Percentiles rank a stretch among this genome's conserved stretches.
These are phyloP conservation scores for Lactarius hatsudake DNA, from an alignment of 768 basidiomycete species.

Conservation along the genomic window DNA sequence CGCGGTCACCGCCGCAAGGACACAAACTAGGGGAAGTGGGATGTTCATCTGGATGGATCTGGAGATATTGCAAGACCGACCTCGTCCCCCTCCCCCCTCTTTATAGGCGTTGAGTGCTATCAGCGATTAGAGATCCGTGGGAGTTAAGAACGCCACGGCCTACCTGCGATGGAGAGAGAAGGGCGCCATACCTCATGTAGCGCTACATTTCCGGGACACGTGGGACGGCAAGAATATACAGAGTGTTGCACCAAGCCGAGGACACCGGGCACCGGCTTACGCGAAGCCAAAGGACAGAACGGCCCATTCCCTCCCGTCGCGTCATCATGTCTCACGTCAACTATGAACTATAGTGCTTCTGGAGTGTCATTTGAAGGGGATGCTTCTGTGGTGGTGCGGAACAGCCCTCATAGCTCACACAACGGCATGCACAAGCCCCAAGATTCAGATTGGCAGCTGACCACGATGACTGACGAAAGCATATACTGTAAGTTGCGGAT, in stretches of 20 bases:
- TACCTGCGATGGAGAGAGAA: slow-evolving; percentile 8
- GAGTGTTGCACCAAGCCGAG: background rate
- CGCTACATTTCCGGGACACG: slow-evolving; percentile 9
- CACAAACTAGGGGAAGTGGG: slow-evolving; percentile 7
- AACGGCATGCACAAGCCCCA: background rate
- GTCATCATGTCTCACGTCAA: slow-evolving; percentile 21
- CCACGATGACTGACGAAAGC: background rate
- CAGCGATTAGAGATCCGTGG: slow-evolving; percentile 15
- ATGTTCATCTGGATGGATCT: slow-evolving; percentile 12
- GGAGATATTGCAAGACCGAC: background rate
- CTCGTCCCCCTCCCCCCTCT: background rate
- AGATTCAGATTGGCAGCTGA: background rate
- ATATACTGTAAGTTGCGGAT: background rate
- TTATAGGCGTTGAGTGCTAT: slow-evolving; percentile 10
- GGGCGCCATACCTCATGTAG: background rate
- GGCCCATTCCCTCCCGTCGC: background rate
- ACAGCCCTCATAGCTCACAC: background rate
- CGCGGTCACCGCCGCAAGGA: background rate
- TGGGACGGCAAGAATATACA: slow-evolving; percentile 2
- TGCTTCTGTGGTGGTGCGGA: background rate
- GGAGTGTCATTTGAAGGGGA: slow-evolving; percentile 6
- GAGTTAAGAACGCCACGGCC: slow-evolving; percentile 9
- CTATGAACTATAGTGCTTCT: background rate
- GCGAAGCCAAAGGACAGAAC: slow-evolving; percentile 6
- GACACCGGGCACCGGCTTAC: slow-evolving; percentile 7